These are phyloP conservation scores for Brettanomyces sp. DNA, from an alignment of 805 yeast genomes.

Conservation along the genomic window DNA sequence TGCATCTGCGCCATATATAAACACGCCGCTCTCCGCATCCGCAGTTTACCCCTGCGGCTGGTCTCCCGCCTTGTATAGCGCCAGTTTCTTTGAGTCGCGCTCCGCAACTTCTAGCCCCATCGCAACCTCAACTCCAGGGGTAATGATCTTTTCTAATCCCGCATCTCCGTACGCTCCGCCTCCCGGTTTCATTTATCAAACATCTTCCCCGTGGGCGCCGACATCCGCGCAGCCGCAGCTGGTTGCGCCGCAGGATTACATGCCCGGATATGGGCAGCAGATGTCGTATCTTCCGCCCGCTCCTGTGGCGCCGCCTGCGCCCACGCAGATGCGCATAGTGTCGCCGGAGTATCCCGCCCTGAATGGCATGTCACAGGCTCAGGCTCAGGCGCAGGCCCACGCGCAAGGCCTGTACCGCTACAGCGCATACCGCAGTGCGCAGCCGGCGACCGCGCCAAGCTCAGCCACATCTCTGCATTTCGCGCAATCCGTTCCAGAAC, in stretches of 20 bases:
- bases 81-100: background rate
- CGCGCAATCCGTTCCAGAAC: too few relatives aligned
- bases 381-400: slow-evolving; percentile 1
- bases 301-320: background rate
- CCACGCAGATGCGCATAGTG: background rate
- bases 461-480: too few relatives aligned
- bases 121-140: background rate
- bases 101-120: background rate
- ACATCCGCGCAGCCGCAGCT: background rate
- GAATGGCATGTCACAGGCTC: background rate
- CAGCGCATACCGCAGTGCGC: too few relatives aligned
- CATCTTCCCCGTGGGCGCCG: background rate
- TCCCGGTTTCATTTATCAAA: background rate
- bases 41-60: background rate
- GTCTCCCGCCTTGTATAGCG: background rate
- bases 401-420: background rate
- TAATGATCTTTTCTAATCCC: slow-evolving; percentile 2
- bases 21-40: slow-evolving; percentile 4
- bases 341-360: background rate
- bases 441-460: too few relatives aligned
- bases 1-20: background rate
- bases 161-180: slow-evolving; percentile 4
- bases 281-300: too few relatives aligned
- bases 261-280: too few relatives aligned
- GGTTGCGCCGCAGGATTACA: background rate